Base-by-base conservation (phyloP, 2,329 filamentous ascomycete genomes). In the Cordyceps cateniannulata region DNA sequence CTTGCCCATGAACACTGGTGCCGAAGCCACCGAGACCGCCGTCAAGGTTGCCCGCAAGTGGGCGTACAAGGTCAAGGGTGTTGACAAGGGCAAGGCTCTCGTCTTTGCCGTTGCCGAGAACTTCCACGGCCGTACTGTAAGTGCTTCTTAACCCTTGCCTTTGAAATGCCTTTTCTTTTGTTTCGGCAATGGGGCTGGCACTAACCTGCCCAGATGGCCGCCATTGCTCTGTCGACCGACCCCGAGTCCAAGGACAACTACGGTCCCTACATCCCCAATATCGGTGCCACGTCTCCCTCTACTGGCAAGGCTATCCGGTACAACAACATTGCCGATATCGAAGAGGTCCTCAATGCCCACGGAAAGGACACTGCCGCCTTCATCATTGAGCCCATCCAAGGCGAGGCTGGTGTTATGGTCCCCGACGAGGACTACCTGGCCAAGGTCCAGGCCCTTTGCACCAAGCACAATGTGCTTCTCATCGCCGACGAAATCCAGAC, bases 401-500 rank as follows among this genome's bases (percentile, higher is more conserved):
- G 95, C 63, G 95, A 98, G 79, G 95, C 95, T 1, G 95, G 95
- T 64, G 96, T 99, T 52, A 90, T 98, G 14, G 95, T 98, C 10
- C 95, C 95, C 6, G 90, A 93, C 66, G 90, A 93, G 56, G 87
- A 88, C 75, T 99, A 99, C 77, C 85, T 99, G 38, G 76, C 80
- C 66, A 85, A 88, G 70, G 90, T 93, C 50, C 85, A 91, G 60
- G 89, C 84, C 25, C 86, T 98, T 25, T 99, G 95, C 81, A 91
- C 91, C 76, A 90, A 96, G 81, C 86, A 98, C 82, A 96, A 97
- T 65, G 92, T 96, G 44, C 85, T 99, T 52, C 79, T 99, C 71
- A 98, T 99, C 75, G 96, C 91, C 75, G 95, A 99, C 73, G 95
- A 99, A 82, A 97, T 99, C 69, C 95, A 99, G 78, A 99, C 95